These are phyloP conservation scores for Clavariopsis aquatica DNA, from an alignment of 495 filamentous ascomycete genomes.

Conservation along the genomic window DNA sequence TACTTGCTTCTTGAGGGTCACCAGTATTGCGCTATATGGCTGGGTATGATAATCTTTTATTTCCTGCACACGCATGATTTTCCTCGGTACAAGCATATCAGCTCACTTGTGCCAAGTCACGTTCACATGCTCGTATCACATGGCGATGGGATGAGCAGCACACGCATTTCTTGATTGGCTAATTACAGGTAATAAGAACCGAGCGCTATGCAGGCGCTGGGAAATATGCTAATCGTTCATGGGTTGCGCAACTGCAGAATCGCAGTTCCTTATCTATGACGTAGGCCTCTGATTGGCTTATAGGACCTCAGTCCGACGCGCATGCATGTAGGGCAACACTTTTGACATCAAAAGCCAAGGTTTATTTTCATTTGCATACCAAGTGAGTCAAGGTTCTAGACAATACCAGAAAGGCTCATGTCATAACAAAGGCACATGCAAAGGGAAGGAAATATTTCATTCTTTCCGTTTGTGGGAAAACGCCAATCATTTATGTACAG, in stretches of 20 bases:
- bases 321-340: not conserved
- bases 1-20: no score
- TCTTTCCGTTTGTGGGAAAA: not conserved
- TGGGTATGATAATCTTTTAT: no score
- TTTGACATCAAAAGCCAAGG: not conserved
- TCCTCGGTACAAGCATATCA: no score
- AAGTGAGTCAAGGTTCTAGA: not conserved
- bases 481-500: slow-evolving; percentile 18
- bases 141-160: no score
- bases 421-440: no score
- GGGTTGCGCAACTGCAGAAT: not conserved
- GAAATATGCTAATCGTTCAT: not conserved
- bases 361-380: not conserved
- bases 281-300: not conserved
- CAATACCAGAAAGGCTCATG: not conserved
- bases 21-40: no score
- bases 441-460: not conserved
- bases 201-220: not conserved
- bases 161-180: not conserved
- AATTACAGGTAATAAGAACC: not conserved
- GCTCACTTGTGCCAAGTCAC: no score
- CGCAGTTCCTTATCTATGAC: not conserved
- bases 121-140: no score
- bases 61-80: no score
- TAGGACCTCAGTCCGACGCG: not conserved